Percentiles rank a stretch among this genome's conserved stretches.
These are phyloP conservation scores for Tetradesmus obliquus DNA, from an alignment of 139 green algal genomes.

Conservation along the genomic window DNA sequence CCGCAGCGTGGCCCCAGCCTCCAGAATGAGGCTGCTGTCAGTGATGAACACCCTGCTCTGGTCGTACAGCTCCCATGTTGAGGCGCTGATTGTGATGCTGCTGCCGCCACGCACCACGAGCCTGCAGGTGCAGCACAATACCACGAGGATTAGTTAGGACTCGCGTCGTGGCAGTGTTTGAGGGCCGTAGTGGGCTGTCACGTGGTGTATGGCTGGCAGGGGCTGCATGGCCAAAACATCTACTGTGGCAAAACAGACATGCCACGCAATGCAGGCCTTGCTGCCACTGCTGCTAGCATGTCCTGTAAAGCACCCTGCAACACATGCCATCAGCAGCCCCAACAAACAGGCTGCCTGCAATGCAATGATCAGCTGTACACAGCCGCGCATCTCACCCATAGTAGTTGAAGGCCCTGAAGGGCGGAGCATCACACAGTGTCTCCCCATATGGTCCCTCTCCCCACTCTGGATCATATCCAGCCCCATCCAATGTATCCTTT, in stretches of 20 bases:
- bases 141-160: neutral
- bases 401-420: slow-evolving; percentile 34
- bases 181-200: too few relatives aligned
- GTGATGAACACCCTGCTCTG: neutral
- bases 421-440: slow-evolving; percentile 27
- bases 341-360: too few relatives aligned
- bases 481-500: slow-evolving; percentile 17
- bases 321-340: too few relatives aligned
- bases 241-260: neutral
- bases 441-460: slow-evolving; percentile 32
- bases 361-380: too few relatives aligned
- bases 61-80: slow-evolving; percentile 20
- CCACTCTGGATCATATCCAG: slow-evolving; percentile 10
- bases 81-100: neutral
- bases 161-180: too few relatives aligned
- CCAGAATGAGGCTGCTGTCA: neutral
- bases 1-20: neutral
- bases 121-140: slow-evolving; percentile 14
- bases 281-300: too few relatives aligned
- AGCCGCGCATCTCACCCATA: slow-evolving; percentile 16
- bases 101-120: neutral
- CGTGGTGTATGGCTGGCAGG: too few relatives aligned
- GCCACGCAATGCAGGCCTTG: neutral
- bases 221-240: neutral
- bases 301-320: too few relatives aligned